These are phyloP conservation scores for Thelonectria rubi DNA, from an alignment of 2,329 filamentous ascomycete species.

Conservation along the genomic window DNA sequence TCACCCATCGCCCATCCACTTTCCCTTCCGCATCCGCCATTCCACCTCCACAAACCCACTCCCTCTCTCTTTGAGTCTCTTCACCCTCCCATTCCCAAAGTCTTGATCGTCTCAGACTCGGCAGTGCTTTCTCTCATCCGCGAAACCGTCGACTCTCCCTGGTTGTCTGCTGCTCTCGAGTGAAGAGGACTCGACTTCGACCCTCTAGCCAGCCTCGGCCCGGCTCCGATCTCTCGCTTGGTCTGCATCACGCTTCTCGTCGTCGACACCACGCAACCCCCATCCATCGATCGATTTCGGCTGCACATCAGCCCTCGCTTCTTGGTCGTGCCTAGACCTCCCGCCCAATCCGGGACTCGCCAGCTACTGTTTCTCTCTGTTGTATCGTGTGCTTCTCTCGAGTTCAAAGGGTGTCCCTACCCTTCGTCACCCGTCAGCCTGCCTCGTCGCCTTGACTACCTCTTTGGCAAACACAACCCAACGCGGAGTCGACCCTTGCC, in stretches of 20 bases:
- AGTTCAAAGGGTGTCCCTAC: conserved; percentile 7
- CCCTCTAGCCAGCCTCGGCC: conserved; percentile 16
- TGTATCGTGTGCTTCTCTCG: conserved; percentile 12
- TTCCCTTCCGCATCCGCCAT: conserved; percentile 25
- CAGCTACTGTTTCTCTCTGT: conserved; percentile 7
- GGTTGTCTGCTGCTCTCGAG: background rate
- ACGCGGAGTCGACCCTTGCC: conserved; percentile 4
- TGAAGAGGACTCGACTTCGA: conserved; percentile 4
- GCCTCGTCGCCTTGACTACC: conserved; percentile 15
- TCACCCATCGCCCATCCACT: conserved; percentile 17
- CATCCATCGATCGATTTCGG: conserved; percentile 15
- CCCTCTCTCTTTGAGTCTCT: conserved; percentile 7
- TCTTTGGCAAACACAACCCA: conserved; percentile 10
- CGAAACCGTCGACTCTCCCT: background rate
- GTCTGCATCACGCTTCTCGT: conserved; percentile 16
- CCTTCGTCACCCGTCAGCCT: conserved; percentile 20
- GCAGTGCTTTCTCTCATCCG: conserved; percentile 1
- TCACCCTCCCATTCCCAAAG: conserved; percentile 15
- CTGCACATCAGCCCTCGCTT: conserved; percentile 3
- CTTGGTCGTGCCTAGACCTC: conserved; percentile 9
- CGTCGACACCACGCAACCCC: conserved; percentile 16
- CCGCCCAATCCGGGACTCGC: conserved; percentile 2
- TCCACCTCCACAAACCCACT: conserved; percentile 26
- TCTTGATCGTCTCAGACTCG: conserved; percentile 14
- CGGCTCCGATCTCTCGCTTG: conserved; percentile 18